A percentile compares a stretch with the other conserved stretches of the same genome.
These are phyloP conservation scores for Parasitella parasitica DNA, from an alignment of 371 early-diverging fungal genomes.

Conservation along the genomic window DNA sequence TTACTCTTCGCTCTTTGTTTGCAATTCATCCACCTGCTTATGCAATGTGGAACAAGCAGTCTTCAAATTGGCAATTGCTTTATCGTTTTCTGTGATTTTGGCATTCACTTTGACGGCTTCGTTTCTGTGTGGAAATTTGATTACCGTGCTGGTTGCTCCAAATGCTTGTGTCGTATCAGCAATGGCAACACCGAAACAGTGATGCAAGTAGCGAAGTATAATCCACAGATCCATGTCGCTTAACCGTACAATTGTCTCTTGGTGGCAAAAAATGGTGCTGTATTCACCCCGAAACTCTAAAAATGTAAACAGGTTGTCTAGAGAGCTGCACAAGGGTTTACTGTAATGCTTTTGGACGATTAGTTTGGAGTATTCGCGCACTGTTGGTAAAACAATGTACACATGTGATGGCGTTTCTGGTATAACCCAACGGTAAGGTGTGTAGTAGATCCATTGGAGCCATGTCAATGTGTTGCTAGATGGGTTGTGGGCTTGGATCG, in stretches of 20 bases:
- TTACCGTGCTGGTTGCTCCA: constrained; percentile 13
- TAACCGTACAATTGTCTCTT: constrained; percentile 8
- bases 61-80: constrained; percentile 47
- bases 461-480: neutral
- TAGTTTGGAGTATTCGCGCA: constrained; percentile 25
- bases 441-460: constrained; percentile 4
- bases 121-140: constrained; percentile 30
- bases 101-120: constrained; percentile 9
- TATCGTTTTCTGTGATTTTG: constrained; percentile 44
- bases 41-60: constrained; percentile 42
- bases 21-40: constrained; percentile 48
- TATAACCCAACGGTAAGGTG: constrained; percentile 6
- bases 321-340: constrained; percentile 14
- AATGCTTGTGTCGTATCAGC: constrained; percentile 30
- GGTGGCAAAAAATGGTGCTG: constrained; percentile 3
- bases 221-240: constrained; percentile 34
- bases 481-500: neutral
- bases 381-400: constrained; percentile 33
- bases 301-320: constrained; percentile 31
- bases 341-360: constrained; percentile 8
- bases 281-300: constrained; percentile 31
- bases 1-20: constrained; percentile 33
- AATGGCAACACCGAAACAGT: constrained; percentile 28
- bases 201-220: constrained; percentile 31
- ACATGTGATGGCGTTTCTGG: neutral